These are phyloP conservation scores for Pholiota adiposa DNA, from an alignment of 1,284 basidiomycete species.

Conservation along the genomic window DNA sequence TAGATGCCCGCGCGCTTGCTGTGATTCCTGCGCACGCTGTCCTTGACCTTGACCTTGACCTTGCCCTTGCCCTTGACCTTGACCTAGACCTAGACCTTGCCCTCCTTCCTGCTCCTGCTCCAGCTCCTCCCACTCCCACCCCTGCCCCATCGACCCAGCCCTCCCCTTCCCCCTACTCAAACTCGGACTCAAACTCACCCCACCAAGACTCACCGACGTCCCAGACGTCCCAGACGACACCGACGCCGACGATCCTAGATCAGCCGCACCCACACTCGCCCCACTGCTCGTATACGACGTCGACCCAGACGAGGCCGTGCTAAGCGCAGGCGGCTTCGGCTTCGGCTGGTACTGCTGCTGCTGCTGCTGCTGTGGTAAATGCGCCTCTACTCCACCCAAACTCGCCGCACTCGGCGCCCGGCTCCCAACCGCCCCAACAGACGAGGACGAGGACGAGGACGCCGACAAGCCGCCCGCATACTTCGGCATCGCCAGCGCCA, in stretches of 20 bases:
- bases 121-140: not conserved
- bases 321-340: not conserved
- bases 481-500: constrained; percentile 1
- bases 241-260: not conserved
- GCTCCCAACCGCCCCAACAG: not conserved
- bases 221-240: not conserved
- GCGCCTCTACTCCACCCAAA: too few relatives aligned
- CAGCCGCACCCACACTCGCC: not conserved
- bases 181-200: not conserved
- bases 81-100: constrained; percentile 1
- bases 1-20: not conserved
- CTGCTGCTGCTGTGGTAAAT: too few relatives aligned
- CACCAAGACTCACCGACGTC: not conserved
- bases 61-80: constrained; percentile 1
- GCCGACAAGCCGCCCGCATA: not conserved
- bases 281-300: constrained; percentile 7
- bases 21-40: not conserved
- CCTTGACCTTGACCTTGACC: constrained; percentile 3
- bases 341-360: too few relatives aligned
- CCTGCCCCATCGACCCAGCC: not conserved
- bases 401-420: not conserved
- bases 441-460: constrained; percentile 21
- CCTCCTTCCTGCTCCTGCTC: not conserved
- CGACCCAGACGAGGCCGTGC: not conserved
- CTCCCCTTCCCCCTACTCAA: not conserved